Conservation (phyloP, 306 rosid genomes). For the Alnus glutinosa region DNA sequence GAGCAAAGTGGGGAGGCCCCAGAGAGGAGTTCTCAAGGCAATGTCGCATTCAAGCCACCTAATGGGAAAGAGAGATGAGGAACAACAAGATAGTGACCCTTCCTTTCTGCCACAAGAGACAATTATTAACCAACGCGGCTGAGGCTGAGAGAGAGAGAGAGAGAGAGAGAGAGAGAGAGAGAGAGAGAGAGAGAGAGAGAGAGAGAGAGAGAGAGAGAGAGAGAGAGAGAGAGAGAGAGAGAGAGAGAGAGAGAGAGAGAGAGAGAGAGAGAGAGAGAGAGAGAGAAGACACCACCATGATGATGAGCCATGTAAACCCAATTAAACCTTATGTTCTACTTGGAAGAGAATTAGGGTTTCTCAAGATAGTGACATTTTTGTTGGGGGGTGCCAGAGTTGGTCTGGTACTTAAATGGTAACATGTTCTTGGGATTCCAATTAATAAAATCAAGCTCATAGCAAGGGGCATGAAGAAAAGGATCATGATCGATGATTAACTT, state of each 20-base stretch:
- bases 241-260: conserved; percentile 12
- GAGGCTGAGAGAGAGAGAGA: conserved; percentile 12
- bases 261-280: conserved; percentile 9
- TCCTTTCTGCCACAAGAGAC: conserved; percentile 36
- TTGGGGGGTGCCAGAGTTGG: conserved; percentile 31
- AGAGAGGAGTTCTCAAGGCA: conserved; percentile 44
- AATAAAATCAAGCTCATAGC: not conserved
- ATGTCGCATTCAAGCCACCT: conserved; percentile 61
- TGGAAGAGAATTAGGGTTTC: conserved; percentile 38
- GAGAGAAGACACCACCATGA: conserved; percentile 24
- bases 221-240: conserved; percentile 8
- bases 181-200: conserved; percentile 5
- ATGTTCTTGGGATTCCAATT: conserved; percentile 30
- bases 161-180: conserved; percentile 9
- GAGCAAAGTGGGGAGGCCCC: conserved; percentile 42
- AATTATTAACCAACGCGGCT: conserved; percentile 36
- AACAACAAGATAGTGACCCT: conserved; percentile 66
- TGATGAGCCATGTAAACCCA: conserved; percentile 27
- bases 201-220: conserved; percentile 5
- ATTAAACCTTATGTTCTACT: conserved; percentile 19
- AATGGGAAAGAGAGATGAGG: conserved; percentile 54
- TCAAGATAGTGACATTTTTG: conserved; percentile 39
- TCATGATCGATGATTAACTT: too few species aligned
- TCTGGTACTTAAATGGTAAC: conserved; percentile 28
- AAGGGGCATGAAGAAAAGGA: not conserved